A percentile compares a stretch with the other conserved stretches of the same genome.
Conservation (phyloP, 352 stramenopile genomes). For the Pythium vanterpoolii region DNA sequence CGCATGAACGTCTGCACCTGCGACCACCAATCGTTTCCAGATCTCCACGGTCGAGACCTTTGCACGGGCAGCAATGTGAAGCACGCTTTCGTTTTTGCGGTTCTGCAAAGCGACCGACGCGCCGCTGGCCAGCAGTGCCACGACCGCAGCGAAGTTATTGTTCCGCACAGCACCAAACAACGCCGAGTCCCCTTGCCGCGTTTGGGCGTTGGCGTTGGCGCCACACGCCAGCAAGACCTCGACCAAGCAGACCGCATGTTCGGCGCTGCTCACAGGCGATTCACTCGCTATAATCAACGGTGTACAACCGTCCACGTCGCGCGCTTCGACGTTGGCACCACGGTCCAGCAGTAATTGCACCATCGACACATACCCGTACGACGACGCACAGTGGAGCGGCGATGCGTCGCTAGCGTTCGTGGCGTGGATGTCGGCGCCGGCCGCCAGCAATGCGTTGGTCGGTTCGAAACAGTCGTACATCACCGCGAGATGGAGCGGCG, state of each 20-base stretch:
- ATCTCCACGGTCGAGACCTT: conserved; percentile 26
- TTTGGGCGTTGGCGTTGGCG: conserved; percentile 13
- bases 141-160: conserved; percentile 15
- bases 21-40: conserved; percentile 21
- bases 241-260: conserved; percentile 26
- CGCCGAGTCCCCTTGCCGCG: conserved; percentile 19
- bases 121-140: neutral
- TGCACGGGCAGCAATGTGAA: conserved; percentile 32
- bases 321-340: conserved; percentile 28
- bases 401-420: conserved; percentile 23
- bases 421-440: conserved; percentile 28
- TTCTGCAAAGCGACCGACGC: neutral
- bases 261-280: conserved; percentile 32
- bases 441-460: conserved; percentile 16
- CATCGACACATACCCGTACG: conserved; percentile 30
- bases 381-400: conserved; percentile 33
- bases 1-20: conserved; percentile 28
- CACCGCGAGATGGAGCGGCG: conserved; percentile 34
- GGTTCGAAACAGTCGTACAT: conserved; percentile 29
- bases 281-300: conserved; percentile 32
- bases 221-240: conserved; percentile 24
- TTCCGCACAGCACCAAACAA: conserved; percentile 27
- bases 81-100: conserved; percentile 19
- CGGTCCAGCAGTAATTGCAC: conserved; percentile 25
- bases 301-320: conserved; percentile 30